Evolutionary conservation across 202 grass and related monocot species (phyloP).

Genomic region (Elaeis oleifera): DNA sequence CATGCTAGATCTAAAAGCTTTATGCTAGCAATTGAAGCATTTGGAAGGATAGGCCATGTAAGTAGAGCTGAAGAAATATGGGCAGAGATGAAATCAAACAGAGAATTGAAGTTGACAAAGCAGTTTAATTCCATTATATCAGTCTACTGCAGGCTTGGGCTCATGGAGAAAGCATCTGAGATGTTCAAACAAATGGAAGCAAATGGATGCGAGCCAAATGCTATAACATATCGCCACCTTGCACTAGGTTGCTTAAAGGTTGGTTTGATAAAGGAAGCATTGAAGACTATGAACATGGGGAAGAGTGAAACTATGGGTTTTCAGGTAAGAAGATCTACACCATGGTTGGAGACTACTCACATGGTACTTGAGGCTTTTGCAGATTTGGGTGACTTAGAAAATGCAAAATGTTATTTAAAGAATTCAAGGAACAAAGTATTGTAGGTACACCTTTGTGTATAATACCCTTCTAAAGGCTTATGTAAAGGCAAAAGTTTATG

Average conservation of each 20-base stretch:
- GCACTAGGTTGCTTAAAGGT: slow-evolving; percentile 78
- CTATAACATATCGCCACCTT: slow-evolving; percentile 87
- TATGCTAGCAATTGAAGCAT: slow-evolving; percentile 78
- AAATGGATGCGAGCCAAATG: slow-evolving; percentile 72
- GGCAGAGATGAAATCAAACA: slow-evolving; percentile 47
- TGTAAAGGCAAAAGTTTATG: slow-evolving; percentile 65
- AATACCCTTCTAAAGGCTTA: slow-evolving; percentile 84
- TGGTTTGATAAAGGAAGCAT: slow-evolving; percentile 66
- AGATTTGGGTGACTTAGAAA: slow-evolving; percentile 61
- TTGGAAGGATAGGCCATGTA: slow-evolving; percentile 51
- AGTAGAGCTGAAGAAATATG: slow-evolving; percentile 64
- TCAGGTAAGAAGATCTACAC: slow-evolving; percentile 64
- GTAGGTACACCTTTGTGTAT: slow-evolving; percentile 70
- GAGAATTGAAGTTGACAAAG: slow-evolving; percentile 41
- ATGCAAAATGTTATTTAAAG: slow-evolving; percentile 57
- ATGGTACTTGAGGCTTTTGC: slow-evolving; percentile 74
- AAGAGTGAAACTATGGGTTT: slow-evolving; percentile 50
- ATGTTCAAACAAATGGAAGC: slow-evolving; percentile 83
- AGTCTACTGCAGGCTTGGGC: slow-evolving; percentile 67
- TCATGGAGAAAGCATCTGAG: slow-evolving; percentile 61
- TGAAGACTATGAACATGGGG: slow-evolving; percentile 63
- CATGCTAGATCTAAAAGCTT: slow-evolving; percentile 64
- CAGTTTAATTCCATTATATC: slow-evolving; percentile 85
- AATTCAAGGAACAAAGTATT: slow-evolving; percentile 88
- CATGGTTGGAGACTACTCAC: slow-evolving; percentile 84